Evolutionary conservation across 306 rosid species (phyloP).

Genomic region (Rubus idaeus): DNA sequence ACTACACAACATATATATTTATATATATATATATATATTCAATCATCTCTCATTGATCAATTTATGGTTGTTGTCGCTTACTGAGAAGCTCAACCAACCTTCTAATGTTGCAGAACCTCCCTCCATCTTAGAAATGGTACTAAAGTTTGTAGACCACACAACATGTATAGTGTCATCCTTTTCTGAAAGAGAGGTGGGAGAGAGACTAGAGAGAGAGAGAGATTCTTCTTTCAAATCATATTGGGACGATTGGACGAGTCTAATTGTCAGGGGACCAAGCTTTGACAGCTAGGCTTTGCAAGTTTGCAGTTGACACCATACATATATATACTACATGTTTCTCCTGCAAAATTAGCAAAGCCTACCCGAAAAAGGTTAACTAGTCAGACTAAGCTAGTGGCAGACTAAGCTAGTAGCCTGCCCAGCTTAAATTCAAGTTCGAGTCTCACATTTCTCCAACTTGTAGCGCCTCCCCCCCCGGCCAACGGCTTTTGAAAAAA

Average conservation of each 20-base stretch:
- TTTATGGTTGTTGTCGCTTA: conserved; percentile 1
- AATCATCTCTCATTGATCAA: neutral
- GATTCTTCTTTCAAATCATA: conserved; percentile 16
- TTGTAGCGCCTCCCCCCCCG: too few relatives aligned
- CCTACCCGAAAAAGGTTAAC: neutral
- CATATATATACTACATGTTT: neutral
- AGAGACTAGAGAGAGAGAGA: conserved; percentile 13
- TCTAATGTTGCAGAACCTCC: conserved; percentile 21
- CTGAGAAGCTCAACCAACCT: conserved; percentile 27
- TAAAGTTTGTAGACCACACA: conserved; percentile 45
- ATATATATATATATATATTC: neutral
- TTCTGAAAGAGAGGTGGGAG: neutral
- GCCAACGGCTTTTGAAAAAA: too few relatives aligned
- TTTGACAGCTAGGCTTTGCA: conserved; percentile 24
- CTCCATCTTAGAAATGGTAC: conserved; percentile 25
- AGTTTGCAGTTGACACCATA: neutral
- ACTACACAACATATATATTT: neutral
- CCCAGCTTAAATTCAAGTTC: too few relatives aligned
- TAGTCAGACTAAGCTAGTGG: too few relatives aligned
- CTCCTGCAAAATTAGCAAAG: neutral
- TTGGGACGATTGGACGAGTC: conserved; percentile 9
- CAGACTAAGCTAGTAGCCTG: too few relatives aligned
- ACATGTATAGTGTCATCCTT: conserved; percentile 30
- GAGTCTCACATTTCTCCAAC: too few relatives aligned
- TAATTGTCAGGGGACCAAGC: conserved; percentile 39